Evolutionary conservation across 495 filamentous ascomycete species (phyloP), one percentile per base, ranked within the genome.

Genomic region (Penicillium samsonianum): DNA sequence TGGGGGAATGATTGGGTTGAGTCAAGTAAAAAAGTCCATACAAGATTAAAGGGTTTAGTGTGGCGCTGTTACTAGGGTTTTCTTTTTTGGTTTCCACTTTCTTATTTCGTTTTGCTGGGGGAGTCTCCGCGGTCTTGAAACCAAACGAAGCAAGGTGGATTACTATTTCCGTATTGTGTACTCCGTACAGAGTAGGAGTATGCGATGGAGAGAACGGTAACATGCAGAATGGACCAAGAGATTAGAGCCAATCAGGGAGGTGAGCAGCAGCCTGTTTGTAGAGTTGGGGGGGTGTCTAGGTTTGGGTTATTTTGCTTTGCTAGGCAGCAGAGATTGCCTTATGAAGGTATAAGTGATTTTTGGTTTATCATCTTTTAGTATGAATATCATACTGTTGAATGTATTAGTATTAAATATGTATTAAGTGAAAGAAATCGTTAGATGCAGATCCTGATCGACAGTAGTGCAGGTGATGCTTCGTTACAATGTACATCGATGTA

Each of bases 401-500:
- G 31, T 33, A 33, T 33, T 10, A 30, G 35, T 42, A 19, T 51
- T 50, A 7, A 14, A 33, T 26, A 37, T 44, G 49, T 45, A 46
- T 57, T 41, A 38, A 38, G 17, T 9, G 35, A 16, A 37, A 42
- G 53, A 44, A 58, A 48, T 40, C 33, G 8, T 42, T 28, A 37
- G 11, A n/a, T 57, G 57, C 50, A 58, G 59, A 65, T 67, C 62
- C 41, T 46, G 64, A 69, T 67, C 64, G 61, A 65, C 64, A 20
- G 59, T 61, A 55, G 53, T 47, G 62, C 62, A 63, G 48, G 60
- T 66, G 55, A 67, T 65, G 41, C 28, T 44, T 54, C 57, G 55
- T 64, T 66, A 56, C 16, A 38, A 38, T n/a, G 16, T 38, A 38
- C 35, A 7, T 16, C 4, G 11, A 33, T 12, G 33, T 38, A 38